Percentiles rank a stretch among this genome's conserved stretches.
Evolutionary conservation across 192 early-diverging fungal genomes (phyloP).

Genomic region (Linnemannia zychae): DNA sequence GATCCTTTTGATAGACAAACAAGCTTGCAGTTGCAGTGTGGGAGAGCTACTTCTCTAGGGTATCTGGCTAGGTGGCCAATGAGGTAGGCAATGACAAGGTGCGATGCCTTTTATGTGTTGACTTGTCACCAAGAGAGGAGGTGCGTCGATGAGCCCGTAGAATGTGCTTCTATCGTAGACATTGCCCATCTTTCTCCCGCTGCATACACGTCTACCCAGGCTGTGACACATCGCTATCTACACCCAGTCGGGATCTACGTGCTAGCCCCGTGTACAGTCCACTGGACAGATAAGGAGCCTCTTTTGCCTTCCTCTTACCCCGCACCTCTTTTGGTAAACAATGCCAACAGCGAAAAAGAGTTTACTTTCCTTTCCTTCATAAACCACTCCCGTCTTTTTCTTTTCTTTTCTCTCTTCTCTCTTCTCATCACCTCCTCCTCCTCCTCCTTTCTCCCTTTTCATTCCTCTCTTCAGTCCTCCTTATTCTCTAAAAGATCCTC

Average conservation of each 20-base stretch:
- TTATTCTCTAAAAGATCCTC: background rate
- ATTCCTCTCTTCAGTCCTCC: background rate
- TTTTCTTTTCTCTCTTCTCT: background rate
- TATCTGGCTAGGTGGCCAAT: background rate
- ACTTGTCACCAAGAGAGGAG: background rate
- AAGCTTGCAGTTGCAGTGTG: background rate
- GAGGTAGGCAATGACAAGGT: background rate
- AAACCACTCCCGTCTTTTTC: background rate
- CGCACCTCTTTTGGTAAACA: slow-evolving; percentile 7
- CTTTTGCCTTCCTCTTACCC: background rate
- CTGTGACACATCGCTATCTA: slow-evolving; percentile 7
- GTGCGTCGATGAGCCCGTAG: background rate
- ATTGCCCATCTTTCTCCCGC: background rate
- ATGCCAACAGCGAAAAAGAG: background rate
- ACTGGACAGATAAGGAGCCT: background rate
- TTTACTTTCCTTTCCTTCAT: background rate
- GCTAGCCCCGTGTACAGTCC: background rate
- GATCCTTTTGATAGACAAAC: background rate
- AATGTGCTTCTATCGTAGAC: background rate
- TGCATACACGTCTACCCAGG: background rate
- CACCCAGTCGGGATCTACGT: slow-evolving; percentile 1
- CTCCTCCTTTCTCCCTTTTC: background rate
- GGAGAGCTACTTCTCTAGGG: background rate
- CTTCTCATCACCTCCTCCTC: background rate
- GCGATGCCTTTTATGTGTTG: background rate